Percentiles rank a stretch among this genome's conserved stretches.
phyloP scores from a whole-genome alignment of 768 basidiomycete species.

The Suillus decipiens region DNA sequence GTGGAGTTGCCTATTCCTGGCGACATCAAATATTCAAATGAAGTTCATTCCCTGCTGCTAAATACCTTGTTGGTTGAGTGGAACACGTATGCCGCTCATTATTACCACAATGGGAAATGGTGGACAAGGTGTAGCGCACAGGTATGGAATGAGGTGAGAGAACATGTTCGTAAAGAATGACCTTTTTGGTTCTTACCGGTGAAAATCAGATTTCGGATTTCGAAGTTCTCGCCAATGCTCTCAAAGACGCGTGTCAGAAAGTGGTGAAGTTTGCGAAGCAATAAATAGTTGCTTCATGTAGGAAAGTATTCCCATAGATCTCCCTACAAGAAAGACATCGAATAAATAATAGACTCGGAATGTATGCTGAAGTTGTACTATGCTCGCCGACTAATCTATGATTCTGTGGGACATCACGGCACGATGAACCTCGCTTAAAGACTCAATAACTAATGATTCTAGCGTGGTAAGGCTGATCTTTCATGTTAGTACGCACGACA shows the following conservation, averaged over 20 bases:
- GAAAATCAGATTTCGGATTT: slow-evolving; percentile 32
- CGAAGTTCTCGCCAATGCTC: slow-evolving; percentile 28
- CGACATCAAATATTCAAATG: slow-evolving; percentile 23
- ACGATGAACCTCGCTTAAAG: neutral
- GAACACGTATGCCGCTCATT: slow-evolving; percentile 17
- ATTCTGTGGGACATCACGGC: neutral
- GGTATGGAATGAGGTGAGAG: slow-evolving; percentile 34
- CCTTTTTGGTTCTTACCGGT: neutral
- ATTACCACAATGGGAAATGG: slow-evolving; percentile 33
- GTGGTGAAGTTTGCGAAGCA: slow-evolving; percentile 15
- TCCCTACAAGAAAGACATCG: neutral
- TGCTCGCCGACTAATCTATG: neutral
- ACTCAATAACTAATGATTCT: neutral
- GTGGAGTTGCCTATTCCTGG: slow-evolving; percentile 41
- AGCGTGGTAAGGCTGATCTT: neutral
- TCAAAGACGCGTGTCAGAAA: slow-evolving; percentile 25
- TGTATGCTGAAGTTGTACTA: neutral
- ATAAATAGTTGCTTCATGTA: neutral
- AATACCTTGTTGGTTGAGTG: slow-evolving; percentile 25
- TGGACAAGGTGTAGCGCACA: slow-evolving; percentile 34
- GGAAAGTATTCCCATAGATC: neutral
- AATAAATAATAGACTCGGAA: neutral
- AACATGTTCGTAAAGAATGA: neutral
- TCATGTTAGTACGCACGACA: neutral
- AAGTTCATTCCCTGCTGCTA: slow-evolving; percentile 19